These are phyloP conservation scores for Uncinocarpus reesii DNA, from an alignment of 2,329 filamentous ascomycete genomes.

Conservation along the genomic window DNA sequence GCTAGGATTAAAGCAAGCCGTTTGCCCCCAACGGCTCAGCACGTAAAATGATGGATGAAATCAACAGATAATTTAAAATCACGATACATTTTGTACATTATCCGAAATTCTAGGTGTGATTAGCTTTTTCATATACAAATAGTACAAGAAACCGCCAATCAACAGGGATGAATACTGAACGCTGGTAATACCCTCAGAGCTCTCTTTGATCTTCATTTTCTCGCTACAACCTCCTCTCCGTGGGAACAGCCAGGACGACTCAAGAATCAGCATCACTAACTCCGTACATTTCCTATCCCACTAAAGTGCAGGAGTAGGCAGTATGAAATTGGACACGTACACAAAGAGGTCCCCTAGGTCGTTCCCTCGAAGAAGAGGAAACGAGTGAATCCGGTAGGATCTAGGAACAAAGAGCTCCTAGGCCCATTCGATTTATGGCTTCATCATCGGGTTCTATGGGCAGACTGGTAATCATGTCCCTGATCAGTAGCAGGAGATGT, in stretches of 20 bases:
- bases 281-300: conserved; percentile 1
- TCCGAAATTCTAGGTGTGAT: background rate
- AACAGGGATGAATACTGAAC: background rate
- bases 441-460: conserved; percentile 10
- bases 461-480: too few relatives aligned
- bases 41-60: background rate
- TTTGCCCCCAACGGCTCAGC: background rate
- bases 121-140: background rate
- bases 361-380: background rate
- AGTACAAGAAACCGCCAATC: background rate
- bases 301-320: background rate
- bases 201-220: conserved; percentile 17
- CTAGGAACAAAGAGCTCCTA: background rate
- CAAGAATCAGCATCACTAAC: background rate
- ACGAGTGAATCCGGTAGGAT: background rate
- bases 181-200: conserved; percentile 14
- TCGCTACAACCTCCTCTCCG: background rate
- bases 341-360: background rate
- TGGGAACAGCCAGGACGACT: background rate
- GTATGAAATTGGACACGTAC: conserved; percentile 1
- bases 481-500: too few relatives aligned
- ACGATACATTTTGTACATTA: background rate
- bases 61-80: background rate
- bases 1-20: conserved; percentile 8
- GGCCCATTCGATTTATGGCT: background rate